Base-by-base conservation (phyloP, 768 basidiomycete genomes). In the Collybia nuda region DNA sequence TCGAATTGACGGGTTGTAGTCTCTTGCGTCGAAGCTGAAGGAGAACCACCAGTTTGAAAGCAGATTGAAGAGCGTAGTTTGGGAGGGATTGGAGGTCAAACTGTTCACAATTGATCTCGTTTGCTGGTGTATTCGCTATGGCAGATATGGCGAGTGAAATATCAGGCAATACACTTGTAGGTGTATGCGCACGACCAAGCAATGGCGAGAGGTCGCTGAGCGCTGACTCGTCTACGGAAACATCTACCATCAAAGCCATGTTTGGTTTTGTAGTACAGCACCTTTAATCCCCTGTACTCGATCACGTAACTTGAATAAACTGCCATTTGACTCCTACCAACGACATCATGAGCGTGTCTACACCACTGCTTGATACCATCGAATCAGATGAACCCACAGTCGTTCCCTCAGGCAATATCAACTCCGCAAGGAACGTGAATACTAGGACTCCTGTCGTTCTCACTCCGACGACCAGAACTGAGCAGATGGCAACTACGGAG, bases 321-420 rank as follows among this genome's bases (percentile, higher is more conserved):
- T n/a, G 39, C 17, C 18, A n/a, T 12, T 14, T 29, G 22, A 22
- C 18, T 48, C 29, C 44, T 17, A 41, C 29, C 28, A 29, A 26
- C 42, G 40, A 56, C 58, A 40, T n/a, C n/a, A 65, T 69, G 85
- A 82, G 78, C 68, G 73, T 71, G 46, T 70, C 77, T 23, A 77
- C 83, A 24, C 87, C 89, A 18, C 72, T 92, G 44, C 74, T 92
- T 40, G 78, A 86, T 51, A 90, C 88, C 28, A 96, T 96, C 49
- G 93, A 95, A 65, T 84, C 93, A 24, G 93, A 96, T 67, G 92
- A 93, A 38, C 74, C 72, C 46, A 64, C 67, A 28, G 71, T 62
- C 14, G 59, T 53, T 35, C 69, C 62, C 32, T 59, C 68, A 35
- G 69, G 70, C n/a, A 71, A 68, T 51, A 75, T 70, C 46, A 48